A percentile compares a stretch with the other conserved stretches of the same genome.
Conservation (phyloP, 2,329 filamentous ascomycete genomes). For the Bimuria novae-zelandiae region DNA sequence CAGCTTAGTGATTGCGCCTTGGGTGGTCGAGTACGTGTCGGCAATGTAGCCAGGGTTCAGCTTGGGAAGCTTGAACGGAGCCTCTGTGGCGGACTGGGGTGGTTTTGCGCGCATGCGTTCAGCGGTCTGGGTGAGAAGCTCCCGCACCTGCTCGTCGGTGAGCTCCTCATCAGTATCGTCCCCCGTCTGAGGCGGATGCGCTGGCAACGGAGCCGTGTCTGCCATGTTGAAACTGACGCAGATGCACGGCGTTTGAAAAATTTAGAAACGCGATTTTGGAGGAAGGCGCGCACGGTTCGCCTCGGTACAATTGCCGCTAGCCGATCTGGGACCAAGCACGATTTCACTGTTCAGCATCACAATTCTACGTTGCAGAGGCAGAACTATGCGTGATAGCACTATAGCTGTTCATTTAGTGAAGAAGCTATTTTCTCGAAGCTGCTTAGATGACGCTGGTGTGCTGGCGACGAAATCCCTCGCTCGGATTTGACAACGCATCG, state of each 20-base stretch:
- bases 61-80: constrained; percentile 55
- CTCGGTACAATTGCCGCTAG: constrained; percentile 22
- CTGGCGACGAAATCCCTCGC: constrained; percentile 13
- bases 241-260: constrained; percentile 31
- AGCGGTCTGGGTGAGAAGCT: constrained; percentile 68
- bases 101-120: constrained; percentile 56
- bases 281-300: constrained; percentile 12
- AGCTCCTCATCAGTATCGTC: constrained; percentile 53
- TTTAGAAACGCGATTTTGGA: constrained; percentile 26
- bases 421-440: background rate
- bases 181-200: constrained; percentile 39
- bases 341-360: background rate
- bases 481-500: constrained; percentile 41
- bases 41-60: constrained; percentile 54
- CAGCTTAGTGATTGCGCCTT: constrained; percentile 58
- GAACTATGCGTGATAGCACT: background rate
- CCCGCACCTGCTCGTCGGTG: constrained; percentile 66
- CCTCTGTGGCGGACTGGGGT: constrained; percentile 23
- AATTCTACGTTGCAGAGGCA: background rate
- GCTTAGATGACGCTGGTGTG: constrained; percentile 29
- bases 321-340: constrained; percentile 5
- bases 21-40: constrained; percentile 59
- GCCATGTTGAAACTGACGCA: constrained; percentile 26
- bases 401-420: background rate
- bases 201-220: constrained; percentile 41